These are phyloP conservation scores for Umbelopsis vinacea DNA, from an alignment of 192 early-diverging fungal species.

Conservation along the genomic window DNA sequence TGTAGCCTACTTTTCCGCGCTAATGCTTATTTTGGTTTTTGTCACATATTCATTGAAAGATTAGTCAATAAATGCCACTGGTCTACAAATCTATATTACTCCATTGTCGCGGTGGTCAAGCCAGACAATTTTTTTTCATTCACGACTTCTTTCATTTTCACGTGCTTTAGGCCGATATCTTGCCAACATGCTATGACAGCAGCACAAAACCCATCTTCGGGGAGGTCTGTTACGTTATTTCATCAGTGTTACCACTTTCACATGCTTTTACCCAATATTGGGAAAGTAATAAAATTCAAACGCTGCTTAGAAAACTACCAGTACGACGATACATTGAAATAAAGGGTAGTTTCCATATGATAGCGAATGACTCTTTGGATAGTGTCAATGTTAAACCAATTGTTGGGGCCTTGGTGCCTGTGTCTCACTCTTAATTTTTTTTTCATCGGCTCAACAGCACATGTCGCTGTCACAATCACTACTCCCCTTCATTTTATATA, in stretches of 20 bases:
- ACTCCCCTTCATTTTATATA: background rate
- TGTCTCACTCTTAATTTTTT: background rate
- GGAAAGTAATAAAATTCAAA: background rate
- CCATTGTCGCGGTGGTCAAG: too few species aligned
- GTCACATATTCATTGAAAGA: too few species aligned
- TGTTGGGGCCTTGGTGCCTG: background rate
- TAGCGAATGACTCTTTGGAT: background rate
- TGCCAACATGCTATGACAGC: too few species aligned
- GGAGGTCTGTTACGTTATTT: too few species aligned
- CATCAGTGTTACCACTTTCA: conserved; percentile 4
- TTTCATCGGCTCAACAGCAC: background rate
- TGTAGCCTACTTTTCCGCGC: background rate
- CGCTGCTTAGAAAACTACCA: background rate
- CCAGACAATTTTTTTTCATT: too few species aligned
- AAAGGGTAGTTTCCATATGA: background rate
- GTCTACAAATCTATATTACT: too few species aligned
- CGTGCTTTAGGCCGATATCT: too few species aligned
- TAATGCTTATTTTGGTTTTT: too few species aligned
- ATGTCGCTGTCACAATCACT: background rate
- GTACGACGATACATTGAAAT: background rate
- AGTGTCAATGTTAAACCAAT: background rate
- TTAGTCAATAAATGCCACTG: too few species aligned
- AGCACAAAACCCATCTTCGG: too few species aligned
- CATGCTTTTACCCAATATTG: conserved; percentile 14
- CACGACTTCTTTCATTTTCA: too few species aligned